Evolutionary conservation across 768 basidiomycete species (phyloP), one percentile per base, ranked within the genome.

Genomic region (Galerina sulciceps): DNA sequence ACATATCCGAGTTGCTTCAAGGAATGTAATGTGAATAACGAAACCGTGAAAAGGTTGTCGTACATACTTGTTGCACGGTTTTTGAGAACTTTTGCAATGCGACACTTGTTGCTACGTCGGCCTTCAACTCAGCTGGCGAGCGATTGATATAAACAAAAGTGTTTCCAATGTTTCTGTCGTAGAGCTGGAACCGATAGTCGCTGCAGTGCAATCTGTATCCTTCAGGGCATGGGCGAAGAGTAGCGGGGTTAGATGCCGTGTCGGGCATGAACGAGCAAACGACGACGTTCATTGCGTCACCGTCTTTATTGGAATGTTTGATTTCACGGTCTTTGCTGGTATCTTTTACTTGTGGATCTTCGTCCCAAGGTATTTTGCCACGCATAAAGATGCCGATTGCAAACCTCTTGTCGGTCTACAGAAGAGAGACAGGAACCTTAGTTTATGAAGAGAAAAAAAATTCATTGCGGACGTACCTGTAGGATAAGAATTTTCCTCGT

Each of bases 351-450:
- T 84, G 80, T 0, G 83, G 80, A 57, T 88, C 83, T 64, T 84
- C 83, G 47, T 80, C 80, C 83, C 86, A 87, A 20, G 78, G 72
- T 17, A 87, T 79, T 1, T 79, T 68, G 3, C 87, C 87, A 40
- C 83, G 74, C 67, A 89, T 83, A 67, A 89, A 89, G 11, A 90
- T 81, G 0, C 85, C 86, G 22, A 87, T 69, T 1, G 85, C 72
- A 61, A 89, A 88, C 4, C 87, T 76, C 20, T 83, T 79, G 57
- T 88, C 86, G 1, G 83, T 83, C 88, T 89, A 43, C 20, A 26
- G 38, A 38, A 4, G 26, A 55, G 42, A 9, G 45, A 20, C 40
- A 37, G 22, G 42, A 8, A 48, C 37, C 8, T 31, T 8, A 31
- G 26, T 31, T 31, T 31, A 31, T 17, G 38, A 14, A 42, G 22